Evolutionary conservation across 1,284 basidiomycete species (phyloP).

Genomic region (Athelia sp.): DNA sequence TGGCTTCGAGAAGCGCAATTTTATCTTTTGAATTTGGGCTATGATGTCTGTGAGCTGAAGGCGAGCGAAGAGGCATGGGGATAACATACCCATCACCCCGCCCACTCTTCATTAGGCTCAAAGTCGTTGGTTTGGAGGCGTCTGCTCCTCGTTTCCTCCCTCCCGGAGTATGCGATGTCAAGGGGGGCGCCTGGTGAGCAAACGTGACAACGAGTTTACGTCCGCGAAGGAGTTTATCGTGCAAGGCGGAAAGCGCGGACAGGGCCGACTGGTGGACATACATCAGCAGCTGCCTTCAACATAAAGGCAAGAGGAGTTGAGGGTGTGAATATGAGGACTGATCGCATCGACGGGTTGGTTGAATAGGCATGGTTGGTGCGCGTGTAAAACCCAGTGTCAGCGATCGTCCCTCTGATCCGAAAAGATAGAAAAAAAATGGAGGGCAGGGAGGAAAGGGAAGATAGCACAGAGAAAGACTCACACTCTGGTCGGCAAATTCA

Average conservation of each 20-base stretch:
- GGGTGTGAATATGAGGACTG: neutral
- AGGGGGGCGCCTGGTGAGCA: conserved; percentile 75
- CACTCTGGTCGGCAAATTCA: conserved; percentile 76
- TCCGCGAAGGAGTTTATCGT: conserved; percentile 82
- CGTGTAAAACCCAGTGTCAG: conserved; percentile 47
- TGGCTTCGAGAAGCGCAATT: conserved; percentile 95
- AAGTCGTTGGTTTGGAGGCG: conserved; percentile 71
- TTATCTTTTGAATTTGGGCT: conserved; percentile 50
- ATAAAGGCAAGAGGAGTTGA: conserved; percentile 14
- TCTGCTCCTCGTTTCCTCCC: conserved; percentile 41
- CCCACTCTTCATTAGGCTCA: conserved; percentile 81
- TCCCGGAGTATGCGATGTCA: conserved; percentile 17
- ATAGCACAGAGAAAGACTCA: conserved; percentile 46
- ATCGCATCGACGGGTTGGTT: conserved; percentile 1
- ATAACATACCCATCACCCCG: conserved; percentile 54
- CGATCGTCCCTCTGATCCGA: conserved; percentile 11
- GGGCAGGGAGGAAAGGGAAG: conserved; percentile 8
- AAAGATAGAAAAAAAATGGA: no score
- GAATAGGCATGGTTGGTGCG: neutral
- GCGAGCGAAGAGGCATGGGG: neutral
- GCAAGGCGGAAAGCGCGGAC: conserved; percentile 70
- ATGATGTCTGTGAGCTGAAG: neutral
- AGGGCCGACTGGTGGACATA: conserved; percentile 66
- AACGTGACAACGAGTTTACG: conserved; percentile 85
- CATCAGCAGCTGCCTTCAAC: no score